A percentile compares a stretch with the other conserved stretches of the same genome.
Evolutionary conservation across 2,329 filamentous ascomycete genomes (phyloP).

Genomic region (Colletotrichum truncatum): DNA sequence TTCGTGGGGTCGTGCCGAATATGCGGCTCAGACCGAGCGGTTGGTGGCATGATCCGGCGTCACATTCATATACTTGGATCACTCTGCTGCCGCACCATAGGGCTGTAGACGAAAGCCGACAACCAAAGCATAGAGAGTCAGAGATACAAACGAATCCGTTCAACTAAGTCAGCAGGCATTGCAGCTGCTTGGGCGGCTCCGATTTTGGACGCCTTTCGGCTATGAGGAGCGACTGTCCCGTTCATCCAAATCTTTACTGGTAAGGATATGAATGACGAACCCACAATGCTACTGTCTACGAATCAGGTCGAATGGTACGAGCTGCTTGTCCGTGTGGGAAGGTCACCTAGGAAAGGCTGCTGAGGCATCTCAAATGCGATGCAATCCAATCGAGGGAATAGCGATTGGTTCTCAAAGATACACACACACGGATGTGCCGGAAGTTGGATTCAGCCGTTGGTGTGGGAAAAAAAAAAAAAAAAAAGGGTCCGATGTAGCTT

Average conservation of each 20-base stretch:
- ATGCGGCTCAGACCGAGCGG: not conserved
- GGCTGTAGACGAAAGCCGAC: not conserved
- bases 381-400: not conserved
- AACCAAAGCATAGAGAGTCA: not conserved
- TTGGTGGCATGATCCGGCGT: not conserved
- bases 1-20: not conserved
- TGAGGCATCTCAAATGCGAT: not conserved
- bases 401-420: not conserved
- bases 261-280: too few species aligned
- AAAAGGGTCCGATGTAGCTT: not conserved
- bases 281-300: not conserved
- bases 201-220: not conserved
- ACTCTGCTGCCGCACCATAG: not conserved
- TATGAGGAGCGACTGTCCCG: not conserved
- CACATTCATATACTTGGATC: not conserved
- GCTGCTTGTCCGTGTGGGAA: not conserved
- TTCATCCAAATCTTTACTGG: too few species aligned
- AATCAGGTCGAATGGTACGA: not conserved
- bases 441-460: not conserved
- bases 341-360: not conserved
- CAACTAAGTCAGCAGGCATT: not conserved
- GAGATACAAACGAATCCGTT: too few species aligned
- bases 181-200: not conserved
- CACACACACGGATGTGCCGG: conserved; percentile 9
- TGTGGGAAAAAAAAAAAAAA: not conserved